Conservation (phyloP, 2,329 filamentous ascomycete genomes). For the Pochonia chlamydosporia region DNA sequence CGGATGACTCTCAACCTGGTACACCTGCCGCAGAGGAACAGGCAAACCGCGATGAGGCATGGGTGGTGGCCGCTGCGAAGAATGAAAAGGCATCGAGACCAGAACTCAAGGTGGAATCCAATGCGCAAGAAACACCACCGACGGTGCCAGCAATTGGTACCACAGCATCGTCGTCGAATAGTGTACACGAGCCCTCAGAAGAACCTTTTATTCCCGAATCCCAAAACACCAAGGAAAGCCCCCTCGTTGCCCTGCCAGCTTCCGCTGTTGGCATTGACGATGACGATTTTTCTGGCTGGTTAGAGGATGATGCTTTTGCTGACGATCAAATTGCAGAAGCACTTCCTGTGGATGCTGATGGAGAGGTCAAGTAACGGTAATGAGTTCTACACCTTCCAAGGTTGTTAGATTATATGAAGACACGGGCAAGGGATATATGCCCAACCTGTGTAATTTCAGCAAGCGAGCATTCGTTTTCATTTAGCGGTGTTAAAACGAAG, state of each 20-base stretch:
- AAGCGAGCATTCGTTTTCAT: background rate
- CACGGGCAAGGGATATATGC: background rate
- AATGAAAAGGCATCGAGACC: background rate
- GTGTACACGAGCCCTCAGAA: background rate
- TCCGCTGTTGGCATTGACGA: constrained; percentile 7
- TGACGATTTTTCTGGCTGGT: constrained; percentile 22
- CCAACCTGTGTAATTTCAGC: background rate
- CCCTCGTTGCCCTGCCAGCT: constrained; percentile 12
- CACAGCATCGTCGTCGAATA: background rate
- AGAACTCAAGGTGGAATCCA: constrained; percentile 8
- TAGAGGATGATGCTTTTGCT: constrained; percentile 16
- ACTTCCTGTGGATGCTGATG: background rate
- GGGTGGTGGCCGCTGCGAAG: constrained; percentile 8
- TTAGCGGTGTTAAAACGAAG: background rate
- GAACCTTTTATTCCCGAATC: background rate
- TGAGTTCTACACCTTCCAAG: background rate
- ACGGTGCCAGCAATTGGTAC: background rate
- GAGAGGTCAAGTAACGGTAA: background rate
- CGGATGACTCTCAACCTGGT: constrained; percentile 54
- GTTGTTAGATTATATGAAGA: background rate
- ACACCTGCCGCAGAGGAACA: constrained; percentile 40
- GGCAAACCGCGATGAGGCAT: constrained; percentile 11
- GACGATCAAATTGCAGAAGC: background rate
- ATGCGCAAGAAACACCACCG: background rate
- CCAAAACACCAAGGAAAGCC: constrained; percentile 1